These are phyloP conservation scores for Drosera spatulata DNA, from an alignment of 179 eudicot genomes.

Conservation along the genomic window DNA sequence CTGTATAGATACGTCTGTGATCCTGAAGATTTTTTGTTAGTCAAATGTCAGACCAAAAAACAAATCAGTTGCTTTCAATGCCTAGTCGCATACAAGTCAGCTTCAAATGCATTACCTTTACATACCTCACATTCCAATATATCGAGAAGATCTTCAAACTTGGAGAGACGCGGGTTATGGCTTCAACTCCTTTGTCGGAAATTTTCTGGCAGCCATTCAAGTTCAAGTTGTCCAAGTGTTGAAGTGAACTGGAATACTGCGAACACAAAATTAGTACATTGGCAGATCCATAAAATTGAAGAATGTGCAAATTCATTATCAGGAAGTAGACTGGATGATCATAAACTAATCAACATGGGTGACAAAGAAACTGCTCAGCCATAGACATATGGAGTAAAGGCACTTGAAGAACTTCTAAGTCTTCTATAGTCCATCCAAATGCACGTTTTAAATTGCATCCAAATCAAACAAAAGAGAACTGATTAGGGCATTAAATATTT, in stretches of 20 bases:
- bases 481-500: no score
- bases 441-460: no score
- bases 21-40: constrained; percentile 31
- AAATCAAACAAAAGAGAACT: no score
- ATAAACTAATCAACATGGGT: no score
- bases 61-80: background rate
- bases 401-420: no score
- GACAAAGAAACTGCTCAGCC: no score
- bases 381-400: no score
- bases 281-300: background rate
- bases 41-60: constrained; percentile 6
- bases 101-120: constrained; percentile 1
- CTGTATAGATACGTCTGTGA: constrained; percentile 54
- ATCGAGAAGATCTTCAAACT: constrained; percentile 56
- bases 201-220: constrained; percentile 92
- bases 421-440: no score
- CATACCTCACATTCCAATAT: constrained; percentile 94
- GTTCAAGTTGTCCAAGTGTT: constrained; percentile 56
- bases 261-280: constrained; percentile 8
- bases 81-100: background rate
- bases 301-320: background rate
- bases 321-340: background rate
- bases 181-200: constrained; percentile 77
- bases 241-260: constrained; percentile 53
- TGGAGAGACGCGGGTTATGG: constrained; percentile 49